Percentiles rank a stretch among this genome's conserved stretches.
Evolutionary conservation across 768 basidiomycete species (phyloP).

Genomic region (Sporobolomyces phaffii): DNA sequence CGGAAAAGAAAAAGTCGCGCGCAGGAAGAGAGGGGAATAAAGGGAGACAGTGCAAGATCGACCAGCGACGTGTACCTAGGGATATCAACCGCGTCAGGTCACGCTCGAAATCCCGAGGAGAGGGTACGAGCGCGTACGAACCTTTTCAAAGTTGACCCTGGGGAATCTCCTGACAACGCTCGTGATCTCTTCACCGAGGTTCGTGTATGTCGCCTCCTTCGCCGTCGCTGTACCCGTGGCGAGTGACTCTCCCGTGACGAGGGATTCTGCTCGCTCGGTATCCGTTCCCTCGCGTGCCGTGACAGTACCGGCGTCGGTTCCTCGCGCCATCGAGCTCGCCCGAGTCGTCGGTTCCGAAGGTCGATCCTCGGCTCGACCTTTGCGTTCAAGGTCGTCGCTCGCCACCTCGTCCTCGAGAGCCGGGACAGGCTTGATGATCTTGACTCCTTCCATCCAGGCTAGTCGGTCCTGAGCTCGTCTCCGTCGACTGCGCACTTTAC

Average conservation of each 20-base stretch:
- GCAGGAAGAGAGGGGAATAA: slow-evolving; percentile 64
- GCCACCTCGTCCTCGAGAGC: not conserved
- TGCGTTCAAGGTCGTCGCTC: not conserved
- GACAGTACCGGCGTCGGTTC: slow-evolving; percentile 28
- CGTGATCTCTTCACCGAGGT: slow-evolving; percentile 40
- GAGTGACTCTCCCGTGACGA: slow-evolving; percentile 19
- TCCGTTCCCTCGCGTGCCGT: slow-evolving; percentile 34
- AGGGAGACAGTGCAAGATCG: slow-evolving; percentile 78
- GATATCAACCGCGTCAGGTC: fast-evolving
- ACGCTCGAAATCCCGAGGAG: not conserved
- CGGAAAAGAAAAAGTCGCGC: slow-evolving; percentile 84
- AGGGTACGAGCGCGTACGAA: slow-evolving; percentile 41
- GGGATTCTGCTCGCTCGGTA: slow-evolving; percentile 31
- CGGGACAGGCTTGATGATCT: slow-evolving; percentile 27
- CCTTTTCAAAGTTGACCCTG: slow-evolving; percentile 82
- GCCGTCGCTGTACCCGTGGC: slow-evolving; percentile 37
- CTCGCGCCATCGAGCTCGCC: slow-evolving; percentile 24
- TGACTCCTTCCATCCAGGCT: slow-evolving; percentile 42
- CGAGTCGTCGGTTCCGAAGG: slow-evolving; percentile 41
- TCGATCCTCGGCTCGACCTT: not conserved
- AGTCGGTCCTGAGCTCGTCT: slow-evolving; percentile 32
- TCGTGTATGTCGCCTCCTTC: slow-evolving; percentile 33
- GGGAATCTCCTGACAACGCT: slow-evolving; percentile 63
- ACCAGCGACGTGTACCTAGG: slow-evolving; percentile 49
- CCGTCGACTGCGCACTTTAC: slow-evolving; percentile 12